Evolutionary conservation across 176 grass and related monocot genomes (phyloP), one percentile per base, ranked within the genome.

Genomic region (Juncus inflexus): DNA sequence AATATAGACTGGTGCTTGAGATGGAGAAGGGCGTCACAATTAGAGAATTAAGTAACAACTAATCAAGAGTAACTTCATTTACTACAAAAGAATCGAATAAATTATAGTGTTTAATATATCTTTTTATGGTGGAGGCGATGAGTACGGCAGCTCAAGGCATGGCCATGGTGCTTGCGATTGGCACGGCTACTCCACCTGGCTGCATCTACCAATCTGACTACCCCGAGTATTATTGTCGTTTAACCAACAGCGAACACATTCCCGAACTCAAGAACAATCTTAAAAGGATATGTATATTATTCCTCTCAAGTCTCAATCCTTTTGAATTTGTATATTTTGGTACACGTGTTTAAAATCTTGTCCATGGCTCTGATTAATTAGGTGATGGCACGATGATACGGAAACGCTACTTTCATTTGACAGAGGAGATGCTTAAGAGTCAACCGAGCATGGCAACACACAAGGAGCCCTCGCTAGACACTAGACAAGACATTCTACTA

Each of bases 121-220:
- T n/a, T n/a, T n/a, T n/a, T n/a, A n/a, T n/a, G n/a, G n/a, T n/a
- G n/a, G n/a, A n/a, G n/a, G n/a, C n/a, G 42, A 45, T 45, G 42
- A 45, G 42, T 45, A 4, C 3, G 5, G 5, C 42, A 45, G 7
- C 42, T 45, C 3, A 45, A 45, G 42, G 42, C 7, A 45, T 4
- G 3, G 42, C 42, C 5, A 45, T 45, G 42, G 42, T 45, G 3
- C 66, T 70, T 0, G 66, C 52, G 40, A 56, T 70, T 35, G 52
- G 66, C 12, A 70, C 66, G 0, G 52, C 13, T 19, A 41, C 36
- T 9, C 66, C 66, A 0, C 66, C 52, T 0, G 55, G 55, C 6
- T 56, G 15, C 35, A 70, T 70, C 9, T 15, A 42, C n/a, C 66
- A 70, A 41, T 70, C 66, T 10, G 11, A 70, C 7, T 70, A 70